Evolutionary conservation across 257 asterid species (phyloP).

Genomic region (Anisodus tanguticus): DNA sequence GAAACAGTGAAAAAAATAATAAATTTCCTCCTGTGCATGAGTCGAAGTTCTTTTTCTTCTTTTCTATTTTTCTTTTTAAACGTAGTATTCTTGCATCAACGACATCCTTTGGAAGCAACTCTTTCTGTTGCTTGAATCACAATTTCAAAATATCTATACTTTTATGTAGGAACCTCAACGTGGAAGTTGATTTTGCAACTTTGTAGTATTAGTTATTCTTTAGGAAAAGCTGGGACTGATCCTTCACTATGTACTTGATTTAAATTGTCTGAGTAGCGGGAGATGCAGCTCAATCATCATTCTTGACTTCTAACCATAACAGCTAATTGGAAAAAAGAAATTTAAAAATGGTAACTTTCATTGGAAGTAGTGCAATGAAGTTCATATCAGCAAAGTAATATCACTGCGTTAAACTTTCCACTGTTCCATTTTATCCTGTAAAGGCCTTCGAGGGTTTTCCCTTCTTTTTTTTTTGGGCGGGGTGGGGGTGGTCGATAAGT

Average conservation of each 20-base stretch:
- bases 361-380: background rate
- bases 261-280: constrained; percentile 18
- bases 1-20: background rate
- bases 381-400: background rate
- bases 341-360: background rate
- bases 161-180: background rate
- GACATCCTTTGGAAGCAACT: background rate
- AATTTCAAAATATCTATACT: background rate
- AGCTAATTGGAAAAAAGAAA: background rate
- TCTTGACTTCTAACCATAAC: constrained; percentile 11
- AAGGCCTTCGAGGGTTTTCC: constrained; percentile 1
- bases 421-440: background rate
- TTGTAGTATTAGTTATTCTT: background rate
- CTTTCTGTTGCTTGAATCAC: constrained; percentile 15
- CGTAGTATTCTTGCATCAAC: background rate
- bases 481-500: too few species aligned
- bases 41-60: background rate
- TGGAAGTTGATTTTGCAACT: constrained; percentile 22
- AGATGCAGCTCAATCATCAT: background rate
- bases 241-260: background rate
- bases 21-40: constrained; percentile 1
- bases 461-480: background rate
- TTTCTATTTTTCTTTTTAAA: background rate
- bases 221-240: background rate
- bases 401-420: background rate